These are phyloP conservation scores for Prunus campanulata DNA, from an alignment of 306 rosid genomes.

Conservation along the genomic window DNA sequence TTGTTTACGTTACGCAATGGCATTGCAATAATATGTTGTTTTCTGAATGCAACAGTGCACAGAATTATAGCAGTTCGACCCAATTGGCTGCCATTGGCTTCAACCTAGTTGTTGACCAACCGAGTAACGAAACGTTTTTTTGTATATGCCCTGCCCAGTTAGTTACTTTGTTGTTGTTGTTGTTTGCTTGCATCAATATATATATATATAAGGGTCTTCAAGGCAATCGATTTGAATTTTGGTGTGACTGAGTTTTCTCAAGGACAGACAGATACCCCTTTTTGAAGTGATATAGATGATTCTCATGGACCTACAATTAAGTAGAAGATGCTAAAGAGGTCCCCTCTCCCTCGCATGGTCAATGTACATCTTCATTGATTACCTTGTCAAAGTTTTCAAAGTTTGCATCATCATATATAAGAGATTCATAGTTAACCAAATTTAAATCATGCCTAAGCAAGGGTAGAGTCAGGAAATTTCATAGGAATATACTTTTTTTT, in stretches of 20 bases:
- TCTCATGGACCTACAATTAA: constrained; percentile 44
- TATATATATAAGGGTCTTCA: constrained; percentile 11
- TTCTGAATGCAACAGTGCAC: background rate
- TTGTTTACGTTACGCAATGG: constrained; percentile 10
- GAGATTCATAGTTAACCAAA: background rate
- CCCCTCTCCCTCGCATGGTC: constrained; percentile 13
- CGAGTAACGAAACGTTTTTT: constrained; percentile 15
- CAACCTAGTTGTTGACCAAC: constrained; percentile 25
- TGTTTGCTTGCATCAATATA: background rate
- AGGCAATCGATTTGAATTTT: constrained; percentile 22
- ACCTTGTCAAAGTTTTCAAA: constrained; percentile 16
- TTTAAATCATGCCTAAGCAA: background rate
- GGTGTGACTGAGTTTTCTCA: background rate
- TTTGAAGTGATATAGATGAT: constrained; percentile 35
- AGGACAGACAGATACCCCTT: constrained; percentile 20
- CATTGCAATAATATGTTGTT: too few species aligned
- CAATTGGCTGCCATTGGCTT: constrained; percentile 19
- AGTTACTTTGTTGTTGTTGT: constrained; percentile 24
- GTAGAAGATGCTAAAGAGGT: constrained; percentile 30
- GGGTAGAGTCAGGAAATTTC: too few species aligned
- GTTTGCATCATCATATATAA: constrained; percentile 15
- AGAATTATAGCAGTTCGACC: constrained; percentile 1
- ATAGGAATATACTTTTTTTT: too few species aligned
- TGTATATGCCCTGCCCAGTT: background rate
- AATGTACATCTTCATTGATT: constrained; percentile 6